These are phyloP conservation scores for Cinchona pubescens DNA, from an alignment of 257 asterid genomes.

Conservation along the genomic window DNA sequence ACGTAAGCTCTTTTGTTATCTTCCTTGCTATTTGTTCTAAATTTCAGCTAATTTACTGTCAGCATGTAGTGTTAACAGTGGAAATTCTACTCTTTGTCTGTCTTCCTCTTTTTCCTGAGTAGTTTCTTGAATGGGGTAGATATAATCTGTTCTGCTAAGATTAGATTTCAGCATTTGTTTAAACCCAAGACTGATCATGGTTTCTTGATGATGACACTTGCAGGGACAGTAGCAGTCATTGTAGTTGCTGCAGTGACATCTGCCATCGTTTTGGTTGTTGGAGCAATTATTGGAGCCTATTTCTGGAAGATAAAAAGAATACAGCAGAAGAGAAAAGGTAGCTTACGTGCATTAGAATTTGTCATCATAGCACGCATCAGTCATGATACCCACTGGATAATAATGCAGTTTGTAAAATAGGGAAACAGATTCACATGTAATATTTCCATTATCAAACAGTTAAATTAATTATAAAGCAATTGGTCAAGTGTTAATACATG, in stretches of 20 bases:
- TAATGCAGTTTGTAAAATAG: not conserved
- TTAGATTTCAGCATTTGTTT: not conserved
- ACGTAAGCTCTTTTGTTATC: not conserved
- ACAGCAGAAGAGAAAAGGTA: slow-evolving; percentile 78
- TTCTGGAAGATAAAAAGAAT: slow-evolving; percentile 54
- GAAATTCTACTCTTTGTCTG: not conserved
- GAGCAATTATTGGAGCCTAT: slow-evolving; percentile 41
- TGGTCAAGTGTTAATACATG: not conserved
- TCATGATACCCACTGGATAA: not conserved
- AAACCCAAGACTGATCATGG: not conserved
- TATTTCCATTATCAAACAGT: not conserved
- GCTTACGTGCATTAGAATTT: not conserved
- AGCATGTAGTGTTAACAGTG: not conserved
- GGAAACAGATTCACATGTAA: not conserved
- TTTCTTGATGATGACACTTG: slow-evolving; percentile 8
- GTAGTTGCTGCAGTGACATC: slow-evolving; percentile 51
- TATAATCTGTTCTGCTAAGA: not conserved
- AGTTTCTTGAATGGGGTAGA: not conserved
- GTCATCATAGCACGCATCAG: not conserved
- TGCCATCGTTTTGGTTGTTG: slow-evolving; percentile 47
- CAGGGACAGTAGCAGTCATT: slow-evolving; percentile 53
- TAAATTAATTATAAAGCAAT: not conserved
- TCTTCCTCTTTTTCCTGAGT: not conserved
- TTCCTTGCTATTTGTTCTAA: not conserved
- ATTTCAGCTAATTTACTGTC: not conserved